A percentile compares a stretch with the other conserved stretches of the same genome.
These are phyloP conservation scores for Phytophthora nicotianae DNA, from an alignment of 352 stramenopile species.

Conservation along the genomic window DNA sequence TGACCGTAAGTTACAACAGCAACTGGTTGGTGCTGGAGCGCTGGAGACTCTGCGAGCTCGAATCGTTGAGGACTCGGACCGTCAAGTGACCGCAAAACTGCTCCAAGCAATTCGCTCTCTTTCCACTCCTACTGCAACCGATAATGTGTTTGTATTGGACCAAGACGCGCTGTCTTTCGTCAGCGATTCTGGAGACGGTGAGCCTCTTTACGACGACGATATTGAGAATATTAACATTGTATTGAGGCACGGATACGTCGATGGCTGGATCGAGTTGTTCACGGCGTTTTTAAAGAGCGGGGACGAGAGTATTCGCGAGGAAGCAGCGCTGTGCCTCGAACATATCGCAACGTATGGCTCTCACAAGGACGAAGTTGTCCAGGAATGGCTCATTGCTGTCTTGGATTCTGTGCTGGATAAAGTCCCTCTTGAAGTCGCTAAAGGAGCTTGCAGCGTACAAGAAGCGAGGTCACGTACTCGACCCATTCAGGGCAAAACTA, in stretches of 20 bases:
- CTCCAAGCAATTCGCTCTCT: conserved; percentile 59
- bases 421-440: conserved; percentile 50
- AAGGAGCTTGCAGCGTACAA: conserved; percentile 60
- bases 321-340: conserved; percentile 65
- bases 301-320: conserved; percentile 47
- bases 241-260: conserved; percentile 55
- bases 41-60: conserved; percentile 50
- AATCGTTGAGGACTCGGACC: conserved; percentile 45
- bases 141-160: conserved; percentile 46
- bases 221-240: conserved; percentile 53
- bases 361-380: conserved; percentile 63
- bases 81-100: conserved; percentile 53
- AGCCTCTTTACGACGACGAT: conserved; percentile 64
- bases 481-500: conserved; percentile 45
- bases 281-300: conserved; percentile 61
- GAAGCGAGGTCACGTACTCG: conserved; percentile 64
- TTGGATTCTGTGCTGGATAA: conserved; percentile 68
- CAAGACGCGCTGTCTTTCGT: conserved; percentile 67
- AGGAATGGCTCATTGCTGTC: conserved; percentile 80
- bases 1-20: conserved; percentile 39
- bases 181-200: conserved; percentile 52
- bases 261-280: conserved; percentile 84
- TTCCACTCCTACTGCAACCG: conserved; percentile 23
- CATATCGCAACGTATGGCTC: conserved; percentile 49
- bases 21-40: conserved; percentile 44